Base-by-base conservation (phyloP, 1,284 basidiomycete species). In the Boletus mariae region DNA sequence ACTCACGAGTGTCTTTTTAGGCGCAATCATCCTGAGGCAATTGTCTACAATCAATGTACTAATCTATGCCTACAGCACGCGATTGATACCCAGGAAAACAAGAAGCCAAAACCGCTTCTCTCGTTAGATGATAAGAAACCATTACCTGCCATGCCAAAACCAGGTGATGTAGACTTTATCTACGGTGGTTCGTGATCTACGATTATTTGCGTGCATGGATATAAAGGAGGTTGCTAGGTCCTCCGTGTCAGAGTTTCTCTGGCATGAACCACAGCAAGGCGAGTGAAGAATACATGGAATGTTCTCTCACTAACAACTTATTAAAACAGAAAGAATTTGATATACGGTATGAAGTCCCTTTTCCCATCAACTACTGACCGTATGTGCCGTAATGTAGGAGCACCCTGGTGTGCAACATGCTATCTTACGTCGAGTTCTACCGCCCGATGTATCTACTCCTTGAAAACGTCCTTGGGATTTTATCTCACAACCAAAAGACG, bases 351-450 rank as follows among this genome's bases (percentile, higher is more conserved):
- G 59, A 41, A 8, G 41, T 7, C 15, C 7, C 28, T 52, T 44
- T 37, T 48, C 20, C n/a, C 12, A 15, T 35, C 28, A 20, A 25
- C 20, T 11, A 1, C 3, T 17, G 26, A 42, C 10, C 28, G 49
- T 45, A 58, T 48, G 37, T 40, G 35, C 51, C 26, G n/a, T 17
- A 31, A 49, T 47, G 37, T 51, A 85, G 84, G 59, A 81, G 80
- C 28, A 82, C 84, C 3, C 70, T 87, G 42, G 74, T 83, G 1
- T 80, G 79, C 61, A 86, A 84, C 54, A 86, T 87, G 80, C 69
- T 90, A 5, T 82, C 83, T n/a, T 87, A 78, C 60, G 82, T 85
- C n/a, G 87, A 90, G 59, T 76, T 79, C 54, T 87, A 86, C 58
- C 68, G 74, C 34, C 84, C 86, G 0, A 68, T 69, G 32, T 87